Evolutionary conservation across 2,329 filamentous ascomycete species (phyloP).

Genomic region (Hymenoscyphus repandus): DNA sequence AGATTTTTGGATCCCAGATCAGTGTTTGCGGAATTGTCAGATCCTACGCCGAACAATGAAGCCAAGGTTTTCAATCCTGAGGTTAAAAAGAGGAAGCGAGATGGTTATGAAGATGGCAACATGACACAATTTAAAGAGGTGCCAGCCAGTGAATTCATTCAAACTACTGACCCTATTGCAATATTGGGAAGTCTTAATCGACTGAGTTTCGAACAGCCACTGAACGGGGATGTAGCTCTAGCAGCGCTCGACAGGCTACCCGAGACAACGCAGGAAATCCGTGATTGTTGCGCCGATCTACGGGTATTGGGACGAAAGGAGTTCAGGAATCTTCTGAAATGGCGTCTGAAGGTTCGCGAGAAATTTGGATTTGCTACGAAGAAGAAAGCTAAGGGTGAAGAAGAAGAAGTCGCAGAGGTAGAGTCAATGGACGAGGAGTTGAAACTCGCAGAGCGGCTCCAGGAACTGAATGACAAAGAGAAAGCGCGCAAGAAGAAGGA

Average conservation of each 20-base stretch:
- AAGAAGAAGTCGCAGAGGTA: conserved; percentile 72
- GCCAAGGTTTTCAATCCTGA: conserved; percentile 98
- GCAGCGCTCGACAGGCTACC: conserved; percentile 80
- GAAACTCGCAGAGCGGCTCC: conserved; percentile 80
- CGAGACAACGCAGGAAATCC: conserved; percentile 80
- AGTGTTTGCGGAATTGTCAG: conserved; percentile 89
- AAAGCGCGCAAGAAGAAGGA: conserved; percentile 74
- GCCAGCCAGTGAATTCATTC: conserved; percentile 85
- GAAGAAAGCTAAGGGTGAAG: conserved; percentile 39
- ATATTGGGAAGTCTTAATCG: conserved; percentile 84
- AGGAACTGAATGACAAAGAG: conserved; percentile 75
- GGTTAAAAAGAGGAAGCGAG: conserved; percentile 93
- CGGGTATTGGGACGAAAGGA: conserved; percentile 91
- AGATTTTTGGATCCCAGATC: conserved; percentile 83
- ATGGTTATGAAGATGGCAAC: conserved; percentile 95
- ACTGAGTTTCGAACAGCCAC: conserved; percentile 74
- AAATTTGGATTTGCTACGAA: conserved; percentile 83
- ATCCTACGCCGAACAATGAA: conserved; percentile 86
- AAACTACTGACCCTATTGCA: conserved; percentile 87
- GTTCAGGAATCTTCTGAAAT: conserved; percentile 83
- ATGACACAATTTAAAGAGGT: conserved; percentile 89
- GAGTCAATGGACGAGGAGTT: conserved; percentile 94
- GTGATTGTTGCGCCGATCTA: conserved; percentile 72
- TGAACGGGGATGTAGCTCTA: conserved; percentile 77
- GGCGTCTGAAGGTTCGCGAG: conserved; percentile 84